Evolutionary conservation across 2,329 filamentous ascomycete species (phyloP), one percentile per base, ranked within the genome.

Genomic region (Colletotrichum spinosum): DNA sequence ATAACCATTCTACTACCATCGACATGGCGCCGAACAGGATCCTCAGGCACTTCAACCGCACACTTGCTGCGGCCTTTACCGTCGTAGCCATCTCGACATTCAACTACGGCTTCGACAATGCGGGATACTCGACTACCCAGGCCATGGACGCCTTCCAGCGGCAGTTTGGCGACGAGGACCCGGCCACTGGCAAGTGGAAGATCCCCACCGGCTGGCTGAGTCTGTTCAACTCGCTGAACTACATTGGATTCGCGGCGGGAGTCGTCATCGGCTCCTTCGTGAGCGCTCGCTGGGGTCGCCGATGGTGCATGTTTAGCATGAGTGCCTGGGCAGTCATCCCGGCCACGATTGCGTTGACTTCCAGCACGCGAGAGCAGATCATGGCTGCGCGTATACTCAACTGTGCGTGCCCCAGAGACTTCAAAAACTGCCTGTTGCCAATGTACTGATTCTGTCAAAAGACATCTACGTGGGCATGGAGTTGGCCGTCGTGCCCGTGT

Each of bases 61-160:
- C 55, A 11, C 62, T 74, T 17, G 42, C 66, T 5, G 64, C 66
- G n/a, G 60, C 70, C 3, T 67, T 69, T 12, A 34, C 57, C 3
- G 57, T 79, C 13, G 71, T 79, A 25, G 74, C 75, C 49, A 45
- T 79, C 4, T 79, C 76, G 1, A 72, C 73, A 9, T 73, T 80
- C 68, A 80, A 80, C 68, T 80, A 79, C 72, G 77, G 78, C 54
- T 78, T 80, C 51, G 79, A 80, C 64, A 75, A 77, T 34, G 57
- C 57, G 2, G 64, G 64, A 13, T 78, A 78, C 69, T 70, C 73
- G 2, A 76, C 74, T 2, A 78, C 74, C 1, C 77, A 80, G 66
- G 73, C 78, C 4, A 80, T 80, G 78, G 70, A 72, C 13, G 67
- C 76, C 34, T 81, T 79, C 54, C 70, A 69, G 9, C 67, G 60